These are phyloP conservation scores for Saccharomyces hybrid DNA, from an alignment of 1,139 yeast species.

Conservation along the genomic window DNA sequence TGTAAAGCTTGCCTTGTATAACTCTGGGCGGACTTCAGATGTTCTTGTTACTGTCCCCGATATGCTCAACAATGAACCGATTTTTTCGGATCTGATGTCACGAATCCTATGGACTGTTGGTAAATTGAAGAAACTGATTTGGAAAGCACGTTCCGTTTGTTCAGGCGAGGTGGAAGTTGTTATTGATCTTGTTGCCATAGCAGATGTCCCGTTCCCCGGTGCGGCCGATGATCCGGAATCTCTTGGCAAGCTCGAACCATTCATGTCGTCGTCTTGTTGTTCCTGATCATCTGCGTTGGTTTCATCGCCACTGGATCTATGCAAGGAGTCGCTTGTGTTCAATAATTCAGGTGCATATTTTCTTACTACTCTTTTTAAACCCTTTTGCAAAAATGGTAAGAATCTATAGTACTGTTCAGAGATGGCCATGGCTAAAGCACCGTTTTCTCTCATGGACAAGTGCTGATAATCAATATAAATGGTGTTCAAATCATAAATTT, in stretches of 20 bases:
- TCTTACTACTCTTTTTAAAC: slow-evolving; percentile 64
- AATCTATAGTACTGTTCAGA: slow-evolving; percentile 89
- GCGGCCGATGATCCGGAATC: slow-evolving; percentile 12
- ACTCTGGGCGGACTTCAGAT: slow-evolving; percentile 94
- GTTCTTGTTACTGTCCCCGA: slow-evolving; percentile 97
- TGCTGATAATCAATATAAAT: slow-evolving; percentile 83
- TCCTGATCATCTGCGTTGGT: slow-evolving; percentile 3
- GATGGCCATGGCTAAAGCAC: slow-evolving; percentile 84
- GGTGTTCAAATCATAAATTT: slow-evolving; percentile 65
- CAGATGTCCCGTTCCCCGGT: slow-evolving; percentile 18
- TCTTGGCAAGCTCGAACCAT: slow-evolving; percentile 1
- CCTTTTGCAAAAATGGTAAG: slow-evolving; percentile 73
- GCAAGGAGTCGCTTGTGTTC: slow-evolving; percentile 33
- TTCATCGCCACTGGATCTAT: too few relatives aligned
- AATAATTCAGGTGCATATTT: slow-evolving; percentile 65
- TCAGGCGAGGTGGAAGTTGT: slow-evolving; percentile 24
- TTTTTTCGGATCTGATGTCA: slow-evolving; percentile 81
- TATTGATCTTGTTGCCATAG: slow-evolving; percentile 23
- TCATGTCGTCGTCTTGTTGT: background rate
- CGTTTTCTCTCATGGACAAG: slow-evolving; percentile 66
- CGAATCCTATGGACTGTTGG: slow-evolving; percentile 81
- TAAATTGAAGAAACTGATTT: slow-evolving; percentile 80
- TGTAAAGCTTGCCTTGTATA: slow-evolving; percentile 77
- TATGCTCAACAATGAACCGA: slow-evolving; percentile 78
- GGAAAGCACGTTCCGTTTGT: slow-evolving; percentile 66